Conservation (phyloP, 305 asterid genomes). For the Salvia sclarea region DNA sequence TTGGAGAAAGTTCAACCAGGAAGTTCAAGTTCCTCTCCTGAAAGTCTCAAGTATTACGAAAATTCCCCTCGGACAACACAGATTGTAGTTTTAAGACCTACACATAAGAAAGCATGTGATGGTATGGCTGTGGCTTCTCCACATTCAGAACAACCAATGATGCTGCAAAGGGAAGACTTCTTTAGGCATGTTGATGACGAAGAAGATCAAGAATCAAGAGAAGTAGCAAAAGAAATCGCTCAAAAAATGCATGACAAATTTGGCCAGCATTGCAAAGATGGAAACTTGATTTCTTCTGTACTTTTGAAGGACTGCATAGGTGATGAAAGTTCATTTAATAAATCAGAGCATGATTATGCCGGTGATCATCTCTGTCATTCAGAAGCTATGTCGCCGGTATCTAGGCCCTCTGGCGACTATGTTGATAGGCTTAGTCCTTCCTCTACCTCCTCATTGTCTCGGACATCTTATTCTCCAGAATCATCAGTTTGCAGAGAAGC, state of each 20-base stretch:
- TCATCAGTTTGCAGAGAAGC: conserved; percentile 92
- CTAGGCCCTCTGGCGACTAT: conserved; percentile 83
- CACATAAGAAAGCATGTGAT: conserved; percentile 49
- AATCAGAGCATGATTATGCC: conserved; percentile 55
- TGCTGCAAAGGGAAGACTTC: conserved; percentile 44
- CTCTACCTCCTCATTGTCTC: conserved; percentile 69
- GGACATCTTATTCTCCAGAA: conserved; percentile 68
- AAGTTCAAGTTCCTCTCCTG: conserved; percentile 48
- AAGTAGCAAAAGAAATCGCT: conserved; percentile 66
- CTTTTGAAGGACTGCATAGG: conserved; percentile 71
- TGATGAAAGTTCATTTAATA: conserved; percentile 77
- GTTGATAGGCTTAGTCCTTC: conserved; percentile 69
- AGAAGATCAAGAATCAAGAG: conserved; percentile 67
- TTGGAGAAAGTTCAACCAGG: conserved; percentile 44
- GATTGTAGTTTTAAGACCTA: conserved; percentile 90
- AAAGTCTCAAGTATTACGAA: conserved; percentile 45
- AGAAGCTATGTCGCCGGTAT: conserved; percentile 71
- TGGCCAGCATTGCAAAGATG: conserved; percentile 55
- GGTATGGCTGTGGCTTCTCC: conserved; percentile 52
- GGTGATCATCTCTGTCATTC: conserved; percentile 70
- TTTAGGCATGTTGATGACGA: conserved; percentile 53
- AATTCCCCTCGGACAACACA: conserved; percentile 67
- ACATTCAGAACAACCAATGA: conserved; percentile 47
- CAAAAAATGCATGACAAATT: conserved; percentile 51
- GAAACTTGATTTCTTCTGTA: conserved; percentile 65